These are phyloP conservation scores for Albatrellus ellisii DNA, from an alignment of 768 basidiomycete genomes.

Conservation along the genomic window DNA sequence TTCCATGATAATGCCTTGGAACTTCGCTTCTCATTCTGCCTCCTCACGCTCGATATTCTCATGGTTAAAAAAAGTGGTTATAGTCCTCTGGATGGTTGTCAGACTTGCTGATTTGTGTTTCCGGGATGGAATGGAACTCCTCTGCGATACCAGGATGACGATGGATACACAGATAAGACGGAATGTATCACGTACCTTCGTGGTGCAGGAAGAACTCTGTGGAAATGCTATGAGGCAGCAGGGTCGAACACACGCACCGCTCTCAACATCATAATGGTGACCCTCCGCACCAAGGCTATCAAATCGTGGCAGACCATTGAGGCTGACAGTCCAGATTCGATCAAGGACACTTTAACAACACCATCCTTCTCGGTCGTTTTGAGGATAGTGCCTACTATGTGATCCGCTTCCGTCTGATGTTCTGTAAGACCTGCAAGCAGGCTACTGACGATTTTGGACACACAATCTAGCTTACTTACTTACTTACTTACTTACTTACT, in stretches of 20 bases:
- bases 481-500: too few relatives aligned
- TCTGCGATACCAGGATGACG: slow-evolving; percentile 43
- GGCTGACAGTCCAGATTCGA: slow-evolving; percentile 62
- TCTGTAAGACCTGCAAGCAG: too few relatives aligned
- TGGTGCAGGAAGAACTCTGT: slow-evolving; percentile 93
- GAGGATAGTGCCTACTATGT: slow-evolving; percentile 62
- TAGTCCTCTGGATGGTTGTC: slow-evolving; percentile 89
- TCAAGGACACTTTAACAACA: slow-evolving; percentile 55
- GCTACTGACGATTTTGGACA: too few relatives aligned
- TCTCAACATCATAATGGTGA: slow-evolving; percentile 87
- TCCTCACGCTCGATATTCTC: slow-evolving; percentile 76
- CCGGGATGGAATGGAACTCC: slow-evolving; percentile 88
- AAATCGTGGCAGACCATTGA: slow-evolving; percentile 72
- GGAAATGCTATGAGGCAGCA: not conserved
- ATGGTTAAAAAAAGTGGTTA: slow-evolving; percentile 87
- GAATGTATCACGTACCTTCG: slow-evolving; percentile 48
- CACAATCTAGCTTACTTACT: too few relatives aligned
- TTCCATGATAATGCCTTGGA: slow-evolving; percentile 68
- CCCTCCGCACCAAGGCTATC: slow-evolving; percentile 78
- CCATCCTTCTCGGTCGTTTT: slow-evolving; percentile 55
- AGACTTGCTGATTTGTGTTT: slow-evolving; percentile 92
- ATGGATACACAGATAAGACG: too few relatives aligned
- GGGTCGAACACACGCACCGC: slow-evolving; percentile 38
- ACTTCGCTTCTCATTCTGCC: slow-evolving; percentile 72
- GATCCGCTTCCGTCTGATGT: slow-evolving; percentile 70